A percentile compares a stretch with the other conserved stretches of the same genome.
phyloP scores from a whole-genome alignment of 345 rosid species.

The Bretschneidera sinensis region DNA sequence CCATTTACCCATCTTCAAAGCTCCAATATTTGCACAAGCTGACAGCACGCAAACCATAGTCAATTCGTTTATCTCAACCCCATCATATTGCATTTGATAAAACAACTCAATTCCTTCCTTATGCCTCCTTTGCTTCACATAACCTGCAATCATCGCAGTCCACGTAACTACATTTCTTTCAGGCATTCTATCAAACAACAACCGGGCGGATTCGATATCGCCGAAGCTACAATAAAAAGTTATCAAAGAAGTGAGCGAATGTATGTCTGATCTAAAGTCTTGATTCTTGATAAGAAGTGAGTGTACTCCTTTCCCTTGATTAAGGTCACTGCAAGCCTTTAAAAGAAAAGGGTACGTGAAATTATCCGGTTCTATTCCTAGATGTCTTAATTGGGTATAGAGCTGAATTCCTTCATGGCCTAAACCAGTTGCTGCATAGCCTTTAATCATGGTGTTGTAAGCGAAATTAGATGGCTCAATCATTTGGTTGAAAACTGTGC shows the following conservation, averaged over 20 bases:
- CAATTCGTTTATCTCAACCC: constrained; percentile 24
- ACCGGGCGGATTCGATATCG: constrained; percentile 18
- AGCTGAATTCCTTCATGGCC: no score
- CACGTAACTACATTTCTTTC: constrained; percentile 26
- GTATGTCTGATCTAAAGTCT: constrained; percentile 13
- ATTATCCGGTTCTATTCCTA: no score
- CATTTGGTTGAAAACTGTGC: no score
- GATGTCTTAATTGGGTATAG: no score
- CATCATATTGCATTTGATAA: constrained; percentile 18
- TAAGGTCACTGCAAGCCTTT: constrained; percentile 25
- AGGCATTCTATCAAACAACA: constrained; percentile 24
- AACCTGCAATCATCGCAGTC: constrained; percentile 24
- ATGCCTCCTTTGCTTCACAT: constrained; percentile 18
- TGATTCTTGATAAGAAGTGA: constrained; percentile 18
- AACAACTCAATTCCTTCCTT: constrained; percentile 19
- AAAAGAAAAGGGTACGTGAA: constrained; percentile 25
- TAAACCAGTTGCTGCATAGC: no score
- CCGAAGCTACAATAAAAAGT: no score
- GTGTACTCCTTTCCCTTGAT: constrained; percentile 23
- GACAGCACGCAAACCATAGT: constrained; percentile 21
- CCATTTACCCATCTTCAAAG: constrained; percentile 19
- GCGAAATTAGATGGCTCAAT: no score
- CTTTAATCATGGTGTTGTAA: no score
- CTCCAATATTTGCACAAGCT: constrained; percentile 25
- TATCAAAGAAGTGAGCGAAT: constrained; percentile 20